Percentiles rank a stretch among this genome's conserved stretches.
Conservation (phyloP, 345 rosid genomes). For the Eucalyptus albens region DNA sequence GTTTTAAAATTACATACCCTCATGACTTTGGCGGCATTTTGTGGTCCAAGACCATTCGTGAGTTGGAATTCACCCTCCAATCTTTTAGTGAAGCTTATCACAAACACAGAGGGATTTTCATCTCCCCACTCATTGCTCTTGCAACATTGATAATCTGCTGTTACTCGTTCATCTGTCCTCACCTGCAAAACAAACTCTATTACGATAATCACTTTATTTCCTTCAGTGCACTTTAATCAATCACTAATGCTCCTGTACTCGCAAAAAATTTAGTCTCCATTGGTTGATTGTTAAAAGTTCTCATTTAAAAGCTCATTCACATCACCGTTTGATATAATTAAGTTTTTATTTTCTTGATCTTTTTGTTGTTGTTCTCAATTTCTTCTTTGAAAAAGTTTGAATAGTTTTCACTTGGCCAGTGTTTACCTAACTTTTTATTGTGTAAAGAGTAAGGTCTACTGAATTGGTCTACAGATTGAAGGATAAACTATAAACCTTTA, state of each 20-base stretch:
- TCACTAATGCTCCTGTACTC: too few relatives aligned
- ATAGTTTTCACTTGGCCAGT: background rate
- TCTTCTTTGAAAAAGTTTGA: background rate
- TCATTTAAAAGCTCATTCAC: background rate
- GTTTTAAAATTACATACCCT: conserved; percentile 2
- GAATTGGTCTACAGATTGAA: background rate
- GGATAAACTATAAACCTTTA: background rate
- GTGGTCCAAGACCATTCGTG: conserved; percentile 46
- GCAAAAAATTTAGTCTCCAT: too few relatives aligned
- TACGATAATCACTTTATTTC: too few relatives aligned
- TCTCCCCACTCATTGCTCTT: conserved; percentile 15
- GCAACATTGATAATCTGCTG: background rate
- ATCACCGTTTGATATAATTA: too few relatives aligned
- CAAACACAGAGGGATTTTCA: conserved; percentile 42
- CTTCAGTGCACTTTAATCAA: too few relatives aligned
- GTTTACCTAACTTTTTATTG: background rate
- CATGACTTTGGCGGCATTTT: conserved; percentile 27
- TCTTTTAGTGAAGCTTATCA: background rate
- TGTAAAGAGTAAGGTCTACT: background rate
- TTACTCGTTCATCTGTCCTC: background rate
- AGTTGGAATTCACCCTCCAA: conserved; percentile 52
- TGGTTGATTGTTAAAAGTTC: background rate
- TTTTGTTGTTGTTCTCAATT: background rate
- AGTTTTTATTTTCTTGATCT: background rate
- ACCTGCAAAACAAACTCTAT: background rate